These are phyloP conservation scores for Cercospora zeina DNA, from an alignment of 2,329 filamentous ascomycete genomes.

Conservation along the genomic window DNA sequence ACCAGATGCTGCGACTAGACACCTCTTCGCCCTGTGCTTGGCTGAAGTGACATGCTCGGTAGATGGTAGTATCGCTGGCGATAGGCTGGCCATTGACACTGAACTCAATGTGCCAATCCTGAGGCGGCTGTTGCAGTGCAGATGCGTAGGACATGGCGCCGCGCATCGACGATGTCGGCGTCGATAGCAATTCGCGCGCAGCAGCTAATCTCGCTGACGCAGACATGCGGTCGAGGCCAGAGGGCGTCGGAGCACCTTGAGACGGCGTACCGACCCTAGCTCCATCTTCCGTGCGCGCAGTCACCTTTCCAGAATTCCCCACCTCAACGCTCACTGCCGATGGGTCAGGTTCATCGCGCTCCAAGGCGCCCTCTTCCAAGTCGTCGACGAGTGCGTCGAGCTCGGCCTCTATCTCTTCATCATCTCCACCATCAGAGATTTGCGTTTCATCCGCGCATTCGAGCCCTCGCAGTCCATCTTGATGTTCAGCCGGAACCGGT, in stretches of 20 bases:
- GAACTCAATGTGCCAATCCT: slow-evolving; percentile 98
- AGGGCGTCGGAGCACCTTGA: slow-evolving; percentile 51
- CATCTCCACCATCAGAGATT: slow-evolving; percentile 70
- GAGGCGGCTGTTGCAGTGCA: slow-evolving; percentile 74
- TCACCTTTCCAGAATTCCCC: slow-evolving; percentile 80
- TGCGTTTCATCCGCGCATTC: slow-evolving; percentile 94
- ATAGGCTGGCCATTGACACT: slow-evolving; percentile 81
- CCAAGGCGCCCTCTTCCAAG: slow-evolving; percentile 79
- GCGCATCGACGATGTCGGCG: slow-evolving; percentile 54
- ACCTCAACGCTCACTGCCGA: slow-evolving; percentile 91
- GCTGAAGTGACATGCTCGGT: slow-evolving; percentile 83
- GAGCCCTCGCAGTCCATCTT: slow-evolving; percentile 66
- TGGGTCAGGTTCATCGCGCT: slow-evolving; percentile 73
- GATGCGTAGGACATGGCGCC: slow-evolving; percentile 78
- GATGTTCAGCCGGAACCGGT: slow-evolving; percentile 49
- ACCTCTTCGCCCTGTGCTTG: slow-evolving; percentile 64
- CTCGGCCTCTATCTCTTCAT: slow-evolving; percentile 60
- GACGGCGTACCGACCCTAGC: slow-evolving; percentile 81
- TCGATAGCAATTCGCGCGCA: slow-evolving; percentile 43
- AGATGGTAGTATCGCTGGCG: slow-evolving; percentile 90
- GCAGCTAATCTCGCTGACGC: slow-evolving; percentile 38
- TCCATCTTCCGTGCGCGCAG: slow-evolving; percentile 87
- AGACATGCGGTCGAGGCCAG: slow-evolving; percentile 35
- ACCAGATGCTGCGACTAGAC: slow-evolving; percentile 79
- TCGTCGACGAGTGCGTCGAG: slow-evolving; percentile 89